Evolutionary conservation across 345 rosid species (phyloP), one percentile per base, ranked within the genome.

Genomic region (Kandelia obovata): DNA sequence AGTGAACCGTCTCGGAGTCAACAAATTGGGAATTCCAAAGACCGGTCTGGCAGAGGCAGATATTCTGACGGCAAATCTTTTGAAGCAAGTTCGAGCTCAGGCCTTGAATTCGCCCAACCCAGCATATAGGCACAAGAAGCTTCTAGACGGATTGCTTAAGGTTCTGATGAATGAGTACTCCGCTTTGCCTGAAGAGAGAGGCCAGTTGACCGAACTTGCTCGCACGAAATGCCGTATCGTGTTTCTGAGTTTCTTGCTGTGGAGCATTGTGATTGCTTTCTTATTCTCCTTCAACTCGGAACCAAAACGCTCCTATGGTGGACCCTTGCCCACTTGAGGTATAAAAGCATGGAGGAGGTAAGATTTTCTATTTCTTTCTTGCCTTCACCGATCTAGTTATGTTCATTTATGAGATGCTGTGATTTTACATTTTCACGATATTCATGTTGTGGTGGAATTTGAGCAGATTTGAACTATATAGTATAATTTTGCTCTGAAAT

Each of bases 311-410:
- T 23, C 67, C 46, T 46, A 20, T 27, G n/a, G 6, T 13, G 82
- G 87, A 70, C 69, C 71, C 20, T 59, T 21, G 15, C 80, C 87
- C 5, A 80, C 84, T 53, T 83, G 72, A 80, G 16, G 7, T 2
- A 25, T 16, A 65, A 13, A 11, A 15, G 30, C 65, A 11, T 1
- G 13, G 31, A 53, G 30, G 57, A 75, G 76, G 71, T 65, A 61
- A 30, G 37, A 1, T 60, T 27, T 51, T 13, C 20, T 58, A 43
- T 43, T 43, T 43, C 49, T 43, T 43, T 43, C 17, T 43, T 19
- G 28, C 46, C 15, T 68, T 53, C 17, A 6, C 31, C 6, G 61
- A 13, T 65, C 35, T 31, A 0, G 31, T 46, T 1, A 11, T 64
- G 30, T 13, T 53, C n/a, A 27, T 26, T 37, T 34, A 7, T 61